Evolutionary conservation across 129 eudicot species (phyloP), one percentile per base, ranked within the genome.

Genomic region (Deinandra increscens): DNA sequence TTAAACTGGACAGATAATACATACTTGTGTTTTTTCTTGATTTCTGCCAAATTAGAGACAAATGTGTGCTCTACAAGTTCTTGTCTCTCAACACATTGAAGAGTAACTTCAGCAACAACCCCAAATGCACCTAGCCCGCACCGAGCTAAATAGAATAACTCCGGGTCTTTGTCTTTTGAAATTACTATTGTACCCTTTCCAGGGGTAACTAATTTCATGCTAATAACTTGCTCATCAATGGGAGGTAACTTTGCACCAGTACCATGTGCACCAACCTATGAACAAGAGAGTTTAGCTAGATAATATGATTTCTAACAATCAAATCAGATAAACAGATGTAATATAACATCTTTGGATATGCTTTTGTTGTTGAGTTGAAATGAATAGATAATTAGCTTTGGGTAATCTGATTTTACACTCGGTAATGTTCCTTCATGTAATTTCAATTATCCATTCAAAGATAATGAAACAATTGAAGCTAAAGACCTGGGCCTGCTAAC

Each of bases 211-310:
- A 93, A 61, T 75, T 93, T 93, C 97, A 93, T 87, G 91, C 95
- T 81, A 64, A 93, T 84, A 76, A 93, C 99, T 76, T 93, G 99
- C 81, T 93, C 99, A 68, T 93, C 99, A 68, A 93, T 85, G 9
- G 99, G 96, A 72, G 99, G 99, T 73, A 93, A 75, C 83, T 82
- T 84, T 60, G 95, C 97, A 83, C 99, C 99, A 50, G 99, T 93
- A 62, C 99, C 99, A 80, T 93, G 99, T 5, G 99, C 99, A 49
- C 99, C 97, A 62, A 93, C 97, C 99, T 93, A 78, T 61, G 68
- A 43, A 29, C 54, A 59, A 33, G 9, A 69, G 5, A 20, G 58
- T 71, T 60, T 44, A 60, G 5, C 54, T n/a, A 2, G 23, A 36
- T 34, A 36, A 36, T 36, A 33, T 33, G 37, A 33, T 33, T 33